Percentiles rank a stretch among this genome's conserved stretches.
These are phyloP conservation scores for Penstemon davidsonii DNA, from an alignment of 257 asterid genomes.

Conservation along the genomic window DNA sequence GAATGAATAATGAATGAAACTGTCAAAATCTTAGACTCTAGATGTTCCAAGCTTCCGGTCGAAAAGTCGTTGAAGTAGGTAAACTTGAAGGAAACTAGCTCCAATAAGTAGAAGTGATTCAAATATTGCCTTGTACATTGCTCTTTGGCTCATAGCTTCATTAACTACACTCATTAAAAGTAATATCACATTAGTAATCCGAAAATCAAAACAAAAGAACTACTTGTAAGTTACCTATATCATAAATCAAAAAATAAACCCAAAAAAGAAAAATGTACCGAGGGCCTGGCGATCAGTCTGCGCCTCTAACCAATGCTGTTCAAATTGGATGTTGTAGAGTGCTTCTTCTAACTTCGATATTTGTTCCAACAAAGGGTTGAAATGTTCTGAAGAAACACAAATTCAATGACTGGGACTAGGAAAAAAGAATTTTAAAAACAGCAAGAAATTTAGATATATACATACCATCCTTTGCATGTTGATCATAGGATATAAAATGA, in stretches of 20 bases:
- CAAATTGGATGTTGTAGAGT: slow-evolving; percentile 76
- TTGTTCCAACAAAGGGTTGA: slow-evolving; percentile 65
- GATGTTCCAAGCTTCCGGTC: slow-evolving; percentile 56
- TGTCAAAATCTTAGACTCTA: slow-evolving; percentile 29
- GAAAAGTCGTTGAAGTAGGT: slow-evolving; percentile 60
- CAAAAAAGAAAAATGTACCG: slow-evolving; percentile 34
- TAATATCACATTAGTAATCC: not conserved
- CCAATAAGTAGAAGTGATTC: slow-evolving; percentile 68
- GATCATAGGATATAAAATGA: slow-evolving; percentile 52
- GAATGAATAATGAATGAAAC: not conserved
- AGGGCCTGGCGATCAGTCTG: slow-evolving; percentile 81
- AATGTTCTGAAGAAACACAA: slow-evolving; percentile 54
- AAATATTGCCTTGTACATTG: slow-evolving; percentile 63
- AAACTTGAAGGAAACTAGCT: slow-evolving; percentile 61
- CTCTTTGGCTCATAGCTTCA: slow-evolving; percentile 68
- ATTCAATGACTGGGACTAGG: not conserved
- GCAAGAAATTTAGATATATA: not conserved
- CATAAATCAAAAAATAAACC: not conserved
- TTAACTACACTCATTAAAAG: slow-evolving; percentile 47
- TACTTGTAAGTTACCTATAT: not conserved
- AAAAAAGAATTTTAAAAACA: not conserved
- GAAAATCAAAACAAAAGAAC: not conserved
- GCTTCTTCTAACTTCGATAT: slow-evolving; percentile 80
- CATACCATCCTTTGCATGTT: slow-evolving; percentile 77
- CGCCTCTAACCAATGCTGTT: slow-evolving; percentile 93